Base-by-base conservation (phyloP, 148 eudicot species). In the Camellia sinensis region DNA sequence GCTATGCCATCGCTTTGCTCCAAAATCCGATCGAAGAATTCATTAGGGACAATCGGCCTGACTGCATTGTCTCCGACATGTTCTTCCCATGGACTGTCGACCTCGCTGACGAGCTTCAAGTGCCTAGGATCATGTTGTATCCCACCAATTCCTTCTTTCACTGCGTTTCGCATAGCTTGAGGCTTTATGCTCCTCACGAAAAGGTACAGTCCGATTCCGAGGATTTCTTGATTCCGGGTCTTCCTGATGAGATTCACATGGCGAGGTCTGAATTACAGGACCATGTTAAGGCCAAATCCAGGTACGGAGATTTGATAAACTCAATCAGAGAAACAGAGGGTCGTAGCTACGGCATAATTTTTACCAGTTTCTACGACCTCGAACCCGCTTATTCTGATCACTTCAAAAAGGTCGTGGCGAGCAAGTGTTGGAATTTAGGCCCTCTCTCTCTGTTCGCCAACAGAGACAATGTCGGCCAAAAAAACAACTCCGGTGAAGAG, bases 1-100 rank as follows among this genome's bases (percentile, higher is more conserved):
- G 41, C 5, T 71, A 3, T 6, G 87, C 75, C 18, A 74, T 72
- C 19, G 13, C 53, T 0, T 5, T 80, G 8, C n/a, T 86, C 5
- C 62, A 77, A 66, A 19, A 84, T 3, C 84, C 85, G 1, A 82
- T 86, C 71, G 89, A 76, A 14, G 12, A 83, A n/a, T 68, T 83
- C 4, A 56, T 88, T 10, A 78, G 82, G 5, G 80, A 63, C 48
- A 12, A 9, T 11, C 67, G 41, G 66, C 84, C 90, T 12, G 57
- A 82, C 71, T 86, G 87, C 74, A 73, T 88, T 29, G 82, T 88
- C 6, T 84, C 90, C 6, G 89, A 86, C 74, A 68, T 78, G 83
- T 54, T 80, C 1, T n/a, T 43, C 6, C 81, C 87, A 3, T 84
- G 84, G 79, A 84, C 90, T 0, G 84, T 77, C 41, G 78, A 84